A percentile compares a stretch with the other conserved stretches of the same genome.
phyloP scores from a whole-genome alignment of 345 rosid genomes.

The Passiflora organensis region DNA sequence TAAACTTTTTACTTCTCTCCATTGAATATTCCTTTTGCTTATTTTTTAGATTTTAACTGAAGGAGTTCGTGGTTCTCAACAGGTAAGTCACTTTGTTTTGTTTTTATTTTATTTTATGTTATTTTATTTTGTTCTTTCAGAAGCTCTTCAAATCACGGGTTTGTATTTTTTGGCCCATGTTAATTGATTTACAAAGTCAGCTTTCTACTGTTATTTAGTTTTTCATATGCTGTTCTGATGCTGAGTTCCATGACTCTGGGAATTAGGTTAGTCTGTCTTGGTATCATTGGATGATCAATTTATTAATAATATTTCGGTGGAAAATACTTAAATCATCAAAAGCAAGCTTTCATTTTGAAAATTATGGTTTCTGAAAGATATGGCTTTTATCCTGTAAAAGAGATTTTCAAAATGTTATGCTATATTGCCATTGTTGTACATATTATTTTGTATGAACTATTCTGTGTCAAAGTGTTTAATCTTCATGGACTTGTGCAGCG shows the following conservation, averaged over 20 bases:
- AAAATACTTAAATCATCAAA: too few relatives aligned
- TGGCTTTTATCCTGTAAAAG: too few relatives aligned
- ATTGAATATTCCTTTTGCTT: conserved; percentile 19
- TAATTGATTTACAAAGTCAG: neutral
- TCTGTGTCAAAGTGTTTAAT: conserved; percentile 5
- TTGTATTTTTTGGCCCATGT: neutral
- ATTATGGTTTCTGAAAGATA: too few relatives aligned
- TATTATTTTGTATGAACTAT: too few relatives aligned
- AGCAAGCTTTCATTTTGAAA: too few relatives aligned
- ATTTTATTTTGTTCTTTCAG: neutral
- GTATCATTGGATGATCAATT: too few relatives aligned
- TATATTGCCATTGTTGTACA: too few relatives aligned
- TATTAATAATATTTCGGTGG: neutral
- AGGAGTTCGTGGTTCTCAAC: conserved; percentile 82
- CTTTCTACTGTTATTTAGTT: neutral
- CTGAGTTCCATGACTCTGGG: too few relatives aligned
- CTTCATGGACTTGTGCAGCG: conserved; percentile 51
- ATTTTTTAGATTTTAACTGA: conserved; percentile 76
- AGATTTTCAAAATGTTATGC: too few relatives aligned
- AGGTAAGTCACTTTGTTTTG: conserved; percentile 39
- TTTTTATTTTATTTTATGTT: neutral
- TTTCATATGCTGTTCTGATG: neutral
- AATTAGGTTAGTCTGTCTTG: neutral
- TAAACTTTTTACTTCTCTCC: neutral
- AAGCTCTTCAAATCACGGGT: neutral